phyloP scores from a whole-genome alignment of 257 asterid species.

The Coffea eugenioides region DNA sequence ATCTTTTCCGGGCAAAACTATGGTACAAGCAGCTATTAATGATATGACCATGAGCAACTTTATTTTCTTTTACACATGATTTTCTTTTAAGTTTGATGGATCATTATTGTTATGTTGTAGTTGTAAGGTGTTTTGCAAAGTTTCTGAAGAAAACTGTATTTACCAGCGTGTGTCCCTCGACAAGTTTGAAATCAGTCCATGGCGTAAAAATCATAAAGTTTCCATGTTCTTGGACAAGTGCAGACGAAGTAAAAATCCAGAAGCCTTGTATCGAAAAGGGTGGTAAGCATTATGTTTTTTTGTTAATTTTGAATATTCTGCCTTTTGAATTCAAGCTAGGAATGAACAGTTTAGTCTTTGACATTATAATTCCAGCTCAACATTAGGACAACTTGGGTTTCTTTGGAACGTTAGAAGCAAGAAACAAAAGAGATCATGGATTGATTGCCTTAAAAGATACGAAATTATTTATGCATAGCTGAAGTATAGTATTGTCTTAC shows the following conservation, averaged over 20 bases:
- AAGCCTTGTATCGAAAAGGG: constrained; percentile 25
- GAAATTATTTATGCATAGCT: too few relatives aligned
- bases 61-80: not conserved
- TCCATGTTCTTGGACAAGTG: constrained; percentile 22
- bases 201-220: constrained; percentile 8
- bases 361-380: too few relatives aligned
- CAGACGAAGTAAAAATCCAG: constrained; percentile 15
- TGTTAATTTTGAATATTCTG: not conserved
- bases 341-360: not conserved
- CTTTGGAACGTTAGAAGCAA: too few relatives aligned
- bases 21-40: constrained; percentile 6
- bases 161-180: constrained; percentile 18
- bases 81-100: too few relatives aligned
- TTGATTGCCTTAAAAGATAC: too few relatives aligned
- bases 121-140: constrained; percentile 20
- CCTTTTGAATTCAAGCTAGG: not conserved
- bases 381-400: too few relatives aligned
- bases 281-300: constrained; percentile 17
- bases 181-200: constrained; percentile 10
- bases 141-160: constrained; percentile 20
- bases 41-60: too few relatives aligned
- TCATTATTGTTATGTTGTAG: constrained; percentile 2
- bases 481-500: too few relatives aligned
- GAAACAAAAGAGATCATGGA: too few relatives aligned
- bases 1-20: constrained; percentile 16